Evolutionary conservation across 345 rosid genomes (phyloP).

Genomic region (Pistacia vera): DNA sequence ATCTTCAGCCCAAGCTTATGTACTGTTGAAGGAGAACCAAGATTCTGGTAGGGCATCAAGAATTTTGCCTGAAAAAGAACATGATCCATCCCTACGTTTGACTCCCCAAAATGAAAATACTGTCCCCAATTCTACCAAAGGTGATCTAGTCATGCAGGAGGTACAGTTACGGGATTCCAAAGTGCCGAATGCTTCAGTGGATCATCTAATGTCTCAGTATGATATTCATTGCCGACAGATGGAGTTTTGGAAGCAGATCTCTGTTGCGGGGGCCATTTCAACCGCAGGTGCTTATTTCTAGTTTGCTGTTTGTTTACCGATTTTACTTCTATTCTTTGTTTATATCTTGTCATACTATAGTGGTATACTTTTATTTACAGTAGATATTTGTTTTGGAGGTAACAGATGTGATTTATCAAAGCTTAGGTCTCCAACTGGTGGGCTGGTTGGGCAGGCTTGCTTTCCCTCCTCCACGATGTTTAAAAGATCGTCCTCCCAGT

Average conservation of each 20-base stretch:
- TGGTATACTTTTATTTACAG: neutral
- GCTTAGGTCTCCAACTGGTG: constrained; percentile 8
- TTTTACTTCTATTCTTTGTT: neutral
- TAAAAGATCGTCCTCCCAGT: neutral
- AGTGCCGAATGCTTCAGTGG: neutral
- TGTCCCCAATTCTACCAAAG: neutral
- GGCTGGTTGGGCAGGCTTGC: constrained; percentile 35
- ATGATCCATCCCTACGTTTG: neutral
- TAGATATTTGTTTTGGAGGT: neutral
- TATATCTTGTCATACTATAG: neutral
- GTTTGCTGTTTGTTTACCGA: neutral
- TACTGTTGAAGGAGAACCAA: neutral
- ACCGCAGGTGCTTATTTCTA: constrained; percentile 8
- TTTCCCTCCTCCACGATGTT: constrained; percentile 19
- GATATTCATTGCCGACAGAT: neutral
- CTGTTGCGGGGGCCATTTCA: constrained; percentile 1
- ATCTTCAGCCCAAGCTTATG: neutral
- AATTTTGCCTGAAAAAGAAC: neutral
- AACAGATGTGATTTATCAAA: neutral
- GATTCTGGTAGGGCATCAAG: neutral
- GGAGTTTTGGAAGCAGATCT: neutral
- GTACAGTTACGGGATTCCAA: neutral
- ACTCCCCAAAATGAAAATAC: neutral
- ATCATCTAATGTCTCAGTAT: neutral
- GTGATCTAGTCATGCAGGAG: constrained; percentile 8